These are phyloP conservation scores for Microbotryum scabiosae DNA, from an alignment of 1,284 basidiomycete genomes.

Conservation along the genomic window DNA sequence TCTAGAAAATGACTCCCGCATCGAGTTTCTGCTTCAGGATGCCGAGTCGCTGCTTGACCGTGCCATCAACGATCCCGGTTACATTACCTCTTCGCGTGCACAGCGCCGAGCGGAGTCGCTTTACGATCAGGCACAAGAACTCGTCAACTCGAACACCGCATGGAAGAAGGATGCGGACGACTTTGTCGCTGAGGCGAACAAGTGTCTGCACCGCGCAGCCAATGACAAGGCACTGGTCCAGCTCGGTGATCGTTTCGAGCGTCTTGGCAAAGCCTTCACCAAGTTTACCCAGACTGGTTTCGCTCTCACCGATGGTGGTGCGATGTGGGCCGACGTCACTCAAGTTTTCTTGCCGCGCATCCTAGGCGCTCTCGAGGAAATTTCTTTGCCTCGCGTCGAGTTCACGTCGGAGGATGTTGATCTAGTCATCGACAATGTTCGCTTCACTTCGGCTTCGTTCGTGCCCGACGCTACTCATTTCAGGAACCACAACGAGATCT, in stretches of 20 bases:
- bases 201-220: slow-evolving; percentile 15
- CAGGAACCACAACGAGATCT: slow-evolving; percentile 43
- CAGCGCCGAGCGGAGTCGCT: slow-evolving; percentile 39
- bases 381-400: slow-evolving; percentile 45
- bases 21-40: slow-evolving; percentile 40
- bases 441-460: slow-evolving; percentile 42
- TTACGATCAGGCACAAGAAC: slow-evolving; percentile 35
- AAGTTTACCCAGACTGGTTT: slow-evolving; percentile 18
- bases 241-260: slow-evolving; percentile 15
- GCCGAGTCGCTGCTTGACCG: slow-evolving; percentile 39
- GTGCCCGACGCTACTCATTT: slow-evolving; percentile 45
- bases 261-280: slow-evolving; percentile 14
- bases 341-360: slow-evolving; percentile 44
- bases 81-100: slow-evolving; percentile 40
- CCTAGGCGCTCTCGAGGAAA: slow-evolving; percentile 43
- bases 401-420: slow-evolving; percentile 39
- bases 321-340: slow-evolving; percentile 37
- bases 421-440: slow-evolving; percentile 31
- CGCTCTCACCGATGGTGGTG: slow-evolving; percentile 19
- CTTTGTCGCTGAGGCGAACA: slow-evolving; percentile 13
- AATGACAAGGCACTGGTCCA: slow-evolving; percentile 22
- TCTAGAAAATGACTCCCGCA: slow-evolving; percentile 40
- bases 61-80: slow-evolving; percentile 39
- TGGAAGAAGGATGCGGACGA: background rate
- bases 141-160: slow-evolving; percentile 23